phyloP scores from a whole-genome alignment of 2,329 filamentous ascomycete genomes.

The Cercospora sp. region DNA sequence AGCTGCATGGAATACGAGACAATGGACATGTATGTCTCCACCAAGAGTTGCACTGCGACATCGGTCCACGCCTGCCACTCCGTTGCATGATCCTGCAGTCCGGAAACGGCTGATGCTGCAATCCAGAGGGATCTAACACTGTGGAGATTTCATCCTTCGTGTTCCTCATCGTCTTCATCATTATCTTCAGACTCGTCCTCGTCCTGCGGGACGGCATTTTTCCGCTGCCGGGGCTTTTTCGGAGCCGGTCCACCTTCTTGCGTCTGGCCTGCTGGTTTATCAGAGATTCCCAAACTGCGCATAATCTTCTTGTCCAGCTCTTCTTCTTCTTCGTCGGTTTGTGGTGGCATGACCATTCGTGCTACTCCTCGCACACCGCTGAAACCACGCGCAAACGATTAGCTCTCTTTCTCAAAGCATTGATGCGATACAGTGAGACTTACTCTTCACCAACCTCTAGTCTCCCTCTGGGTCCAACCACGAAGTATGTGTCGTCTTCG shows the following conservation, averaged over 20 bases:
- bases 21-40: neutral
- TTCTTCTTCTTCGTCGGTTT: conserved; percentile 32
- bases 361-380: conserved; percentile 70
- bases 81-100: neutral
- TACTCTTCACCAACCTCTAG: conserved; percentile 73
- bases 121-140: neutral
- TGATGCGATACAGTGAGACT: neutral
- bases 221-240: conserved; percentile 9
- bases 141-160: conserved; percentile 13
- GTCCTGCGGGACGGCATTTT: conserved; percentile 11
- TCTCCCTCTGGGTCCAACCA: conserved; percentile 80
- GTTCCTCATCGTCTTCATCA: conserved; percentile 23
- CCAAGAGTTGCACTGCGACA: neutral
- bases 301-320: conserved; percentile 40
- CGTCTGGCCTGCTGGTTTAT: conserved; percentile 14
- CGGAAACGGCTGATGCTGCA: neutral
- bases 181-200: conserved; percentile 20
- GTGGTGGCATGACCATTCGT: conserved; percentile 51
- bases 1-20: neutral
- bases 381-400: neutral
- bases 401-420: neutral
- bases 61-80: neutral
- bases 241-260: conserved; percentile 7
- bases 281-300: conserved; percentile 37
- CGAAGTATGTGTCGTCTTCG: conserved; percentile 77